phyloP scores from a whole-genome alignment of 2,329 filamentous ascomycete species.

The Ceratocystis destructans region DNA sequence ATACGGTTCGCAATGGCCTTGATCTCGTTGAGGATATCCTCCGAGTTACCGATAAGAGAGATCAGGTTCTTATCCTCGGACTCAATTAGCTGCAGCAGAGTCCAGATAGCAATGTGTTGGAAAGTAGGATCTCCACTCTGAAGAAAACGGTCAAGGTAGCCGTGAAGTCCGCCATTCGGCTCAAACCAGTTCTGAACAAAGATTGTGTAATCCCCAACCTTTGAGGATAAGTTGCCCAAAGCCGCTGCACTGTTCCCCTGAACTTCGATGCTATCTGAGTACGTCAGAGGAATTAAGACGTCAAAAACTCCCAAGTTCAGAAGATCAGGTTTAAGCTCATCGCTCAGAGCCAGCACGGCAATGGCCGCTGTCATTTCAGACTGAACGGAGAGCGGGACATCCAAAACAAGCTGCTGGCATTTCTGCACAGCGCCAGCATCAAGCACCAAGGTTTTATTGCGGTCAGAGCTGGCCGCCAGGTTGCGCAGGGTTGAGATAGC shows the following conservation, averaged over 20 bases:
- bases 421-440: constrained; percentile 96
- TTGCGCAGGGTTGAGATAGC: constrained; percentile 95
- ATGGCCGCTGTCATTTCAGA: constrained; percentile 99
- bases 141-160: constrained; percentile 84
- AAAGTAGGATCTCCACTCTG: constrained; percentile 92
- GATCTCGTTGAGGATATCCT: constrained; percentile 85
- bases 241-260: constrained; percentile 97
- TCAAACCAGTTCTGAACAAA: constrained; percentile 91
- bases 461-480: constrained; percentile 87
- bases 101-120: constrained; percentile 99
- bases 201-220: constrained; percentile 93
- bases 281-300: constrained; percentile 85
- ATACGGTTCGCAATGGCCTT: constrained; percentile 79
- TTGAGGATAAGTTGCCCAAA: constrained; percentile 87
- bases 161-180: constrained; percentile 86
- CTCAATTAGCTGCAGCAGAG: constrained; percentile 83
- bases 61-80: constrained; percentile 87
- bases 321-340: constrained; percentile 85
- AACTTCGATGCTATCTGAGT: constrained; percentile 91
- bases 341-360: constrained; percentile 84
- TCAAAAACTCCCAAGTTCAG: constrained; percentile 90
- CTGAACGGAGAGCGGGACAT: constrained; percentile 86
- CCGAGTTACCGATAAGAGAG: constrained; percentile 72
- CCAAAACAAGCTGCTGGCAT: constrained; percentile 90
- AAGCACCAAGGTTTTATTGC: constrained; percentile 94